Evolutionary conservation across 2,329 filamentous ascomycete species (phyloP).

Genomic region (Alternaria brassicicola): DNA sequence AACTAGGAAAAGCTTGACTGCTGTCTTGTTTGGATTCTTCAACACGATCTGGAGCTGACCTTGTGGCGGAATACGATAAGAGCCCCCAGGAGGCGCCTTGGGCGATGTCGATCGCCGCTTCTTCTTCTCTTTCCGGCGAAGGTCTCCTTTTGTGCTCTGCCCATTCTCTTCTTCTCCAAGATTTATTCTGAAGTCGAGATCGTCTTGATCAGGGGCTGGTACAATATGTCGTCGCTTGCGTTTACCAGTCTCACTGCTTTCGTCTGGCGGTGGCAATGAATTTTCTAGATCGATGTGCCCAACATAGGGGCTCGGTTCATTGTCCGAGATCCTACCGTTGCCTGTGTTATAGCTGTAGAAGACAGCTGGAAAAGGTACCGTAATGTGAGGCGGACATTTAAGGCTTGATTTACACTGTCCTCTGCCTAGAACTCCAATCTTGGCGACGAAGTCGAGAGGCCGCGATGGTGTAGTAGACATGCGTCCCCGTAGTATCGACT

Average conservation of each 20-base stretch:
- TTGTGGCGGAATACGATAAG: conserved; percentile 91
- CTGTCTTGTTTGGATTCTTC: conserved; percentile 98
- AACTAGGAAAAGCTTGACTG: conserved; percentile 92
- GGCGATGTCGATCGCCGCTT: conserved; percentile 63
- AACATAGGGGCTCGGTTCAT: conserved; percentile 94
- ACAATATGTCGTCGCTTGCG: conserved; percentile 48
- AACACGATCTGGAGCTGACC: conserved; percentile 96
- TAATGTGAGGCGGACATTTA: conserved; percentile 87
- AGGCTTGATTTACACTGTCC: conserved; percentile 87
- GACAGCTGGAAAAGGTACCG: conserved; percentile 87
- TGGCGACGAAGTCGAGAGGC: conserved; percentile 88
- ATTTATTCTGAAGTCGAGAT: conserved; percentile 30
- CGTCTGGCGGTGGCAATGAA: conserved; percentile 64
- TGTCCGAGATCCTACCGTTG: conserved; percentile 70
- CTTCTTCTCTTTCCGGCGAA: conserved; percentile 60
- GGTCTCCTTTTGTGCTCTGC: conserved; percentile 36
- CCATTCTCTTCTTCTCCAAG: conserved; percentile 22
- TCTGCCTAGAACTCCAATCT: conserved; percentile 90
- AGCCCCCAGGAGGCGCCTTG: conserved; percentile 79
- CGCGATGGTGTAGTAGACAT: conserved; percentile 97
- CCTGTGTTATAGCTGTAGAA: conserved; percentile 90
- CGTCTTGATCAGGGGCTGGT: conserved; percentile 32
- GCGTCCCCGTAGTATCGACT: conserved; percentile 89
- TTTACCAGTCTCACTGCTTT: conserved; percentile 49
- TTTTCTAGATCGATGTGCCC: conserved; percentile 92